Conservation (phyloP, 2,329 filamentous ascomycete genomes). For the Torrubiellomyces zombiae region DNA sequence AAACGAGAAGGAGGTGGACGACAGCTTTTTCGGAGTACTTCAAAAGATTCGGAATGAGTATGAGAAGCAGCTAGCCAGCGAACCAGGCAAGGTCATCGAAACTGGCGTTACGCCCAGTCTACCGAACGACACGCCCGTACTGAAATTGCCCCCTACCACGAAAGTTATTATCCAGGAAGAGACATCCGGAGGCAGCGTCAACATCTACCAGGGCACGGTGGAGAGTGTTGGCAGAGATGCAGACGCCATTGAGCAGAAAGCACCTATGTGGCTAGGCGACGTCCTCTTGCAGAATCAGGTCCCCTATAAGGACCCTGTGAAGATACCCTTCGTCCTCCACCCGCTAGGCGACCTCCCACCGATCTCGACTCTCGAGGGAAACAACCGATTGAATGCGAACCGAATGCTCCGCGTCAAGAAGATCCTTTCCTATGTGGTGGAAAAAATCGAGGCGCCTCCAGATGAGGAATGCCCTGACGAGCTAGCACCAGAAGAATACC, state of each 20-base stretch:
- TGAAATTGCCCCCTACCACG: constrained; percentile 53
- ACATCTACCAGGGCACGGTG: constrained; percentile 83
- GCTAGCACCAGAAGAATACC: constrained; percentile 74
- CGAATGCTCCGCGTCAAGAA: constrained; percentile 93
- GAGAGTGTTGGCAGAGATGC: constrained; percentile 59
- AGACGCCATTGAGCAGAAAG: constrained; percentile 70
- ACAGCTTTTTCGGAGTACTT: constrained; percentile 56
- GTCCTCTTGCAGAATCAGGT: constrained; percentile 69
- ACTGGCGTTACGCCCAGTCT: constrained; percentile 52
- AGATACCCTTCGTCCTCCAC: constrained; percentile 85
- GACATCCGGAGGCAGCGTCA: constrained; percentile 51
- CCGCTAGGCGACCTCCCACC: constrained; percentile 60
- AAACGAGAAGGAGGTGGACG: constrained; percentile 58
- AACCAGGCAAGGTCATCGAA: constrained; percentile 36
- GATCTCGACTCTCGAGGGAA: constrained; percentile 60
- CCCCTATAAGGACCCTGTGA: constrained; percentile 78
- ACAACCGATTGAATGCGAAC: constrained; percentile 87
- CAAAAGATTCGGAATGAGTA: constrained; percentile 61
- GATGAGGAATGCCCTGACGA: constrained; percentile 40
- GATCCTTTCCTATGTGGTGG: constrained; percentile 80
- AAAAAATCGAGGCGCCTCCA: constrained; percentile 65
- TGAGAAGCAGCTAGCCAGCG: constrained; percentile 45
- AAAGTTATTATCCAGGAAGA: constrained; percentile 56
- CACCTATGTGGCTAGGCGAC: constrained; percentile 84
- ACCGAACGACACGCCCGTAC: constrained; percentile 56